Evolutionary conservation across 768 basidiomycete genomes (phyloP).

Genomic region (Fibroporia radiculosa): DNA sequence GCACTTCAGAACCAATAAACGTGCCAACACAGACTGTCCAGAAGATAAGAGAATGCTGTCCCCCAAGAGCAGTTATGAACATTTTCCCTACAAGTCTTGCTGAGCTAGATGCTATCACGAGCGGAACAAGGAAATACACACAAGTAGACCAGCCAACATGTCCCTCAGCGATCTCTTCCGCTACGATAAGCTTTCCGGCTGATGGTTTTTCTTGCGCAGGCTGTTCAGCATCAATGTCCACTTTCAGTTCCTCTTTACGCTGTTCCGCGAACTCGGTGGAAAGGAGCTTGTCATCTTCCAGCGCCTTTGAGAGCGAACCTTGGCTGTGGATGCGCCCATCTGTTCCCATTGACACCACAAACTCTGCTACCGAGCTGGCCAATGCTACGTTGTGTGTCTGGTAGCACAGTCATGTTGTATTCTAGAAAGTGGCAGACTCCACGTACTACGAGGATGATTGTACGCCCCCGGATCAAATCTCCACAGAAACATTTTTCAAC

Average conservation of each 20-base stretch:
- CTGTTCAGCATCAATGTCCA: slow-evolving; percentile 13
- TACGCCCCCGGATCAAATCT: slow-evolving; percentile 38
- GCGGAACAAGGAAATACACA: background rate
- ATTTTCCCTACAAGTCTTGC: slow-evolving; percentile 20
- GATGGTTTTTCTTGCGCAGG: slow-evolving; percentile 5
- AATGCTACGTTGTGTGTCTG: slow-evolving; percentile 46
- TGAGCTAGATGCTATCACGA: background rate
- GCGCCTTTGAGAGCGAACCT: slow-evolving; percentile 38
- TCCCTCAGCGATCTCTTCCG: slow-evolving; percentile 30
- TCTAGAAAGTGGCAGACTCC: background rate
- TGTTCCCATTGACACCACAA: slow-evolving; percentile 43
- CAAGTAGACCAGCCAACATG: slow-evolving; percentile 27
- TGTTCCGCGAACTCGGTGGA: slow-evolving; percentile 15
- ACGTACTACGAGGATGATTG: slow-evolving; percentile 41
- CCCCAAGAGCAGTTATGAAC: slow-evolving; percentile 23
- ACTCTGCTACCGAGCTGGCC: slow-evolving; percentile 41
- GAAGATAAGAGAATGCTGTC: slow-evolving; percentile 16
- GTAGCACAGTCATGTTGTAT: no score
- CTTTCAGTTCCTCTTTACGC: slow-evolving; percentile 11
- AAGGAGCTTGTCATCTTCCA: slow-evolving; percentile 31
- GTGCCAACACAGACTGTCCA: slow-evolving; percentile 20
- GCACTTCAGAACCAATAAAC: slow-evolving; percentile 10
- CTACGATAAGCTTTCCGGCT: slow-evolving; percentile 27
- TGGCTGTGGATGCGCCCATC: slow-evolving; percentile 45
- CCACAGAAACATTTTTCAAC: slow-evolving; percentile 40